Evolutionary conservation across 371 early-diverging fungal species (phyloP).

Genomic region (Dipsacomyces acuminosporus): DNA sequence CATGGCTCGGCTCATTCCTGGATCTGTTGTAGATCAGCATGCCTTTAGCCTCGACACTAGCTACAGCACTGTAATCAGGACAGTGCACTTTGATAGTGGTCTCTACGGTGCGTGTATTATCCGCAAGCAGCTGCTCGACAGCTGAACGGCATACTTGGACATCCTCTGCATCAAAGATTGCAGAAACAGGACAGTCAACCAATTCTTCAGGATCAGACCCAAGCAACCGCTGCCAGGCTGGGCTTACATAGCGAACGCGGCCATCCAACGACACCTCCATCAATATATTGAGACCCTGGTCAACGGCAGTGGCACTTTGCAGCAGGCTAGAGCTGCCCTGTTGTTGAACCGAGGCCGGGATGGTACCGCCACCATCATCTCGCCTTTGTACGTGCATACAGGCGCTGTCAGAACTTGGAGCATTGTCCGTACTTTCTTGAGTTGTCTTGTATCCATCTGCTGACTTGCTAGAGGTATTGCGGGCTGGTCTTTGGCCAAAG

Average conservation of each 20-base stretch:
- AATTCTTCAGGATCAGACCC: conserved; percentile 26
- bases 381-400: too few species aligned
- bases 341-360: background rate
- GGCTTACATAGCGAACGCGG: conserved; percentile 43
- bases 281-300: conserved; percentile 40
- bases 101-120: conserved; percentile 72
- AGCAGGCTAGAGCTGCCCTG: background rate
- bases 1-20: conserved; percentile 65
- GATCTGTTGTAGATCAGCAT: conserved; percentile 80
- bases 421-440: too few species aligned
- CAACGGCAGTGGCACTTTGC: conserved; percentile 9
- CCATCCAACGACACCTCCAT: conserved; percentile 41
- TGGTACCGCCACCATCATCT: too few species aligned
- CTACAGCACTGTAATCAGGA: conserved; percentile 22
- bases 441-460: too few species aligned
- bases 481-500: too few species aligned
- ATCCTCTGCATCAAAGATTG: conserved; percentile 49
- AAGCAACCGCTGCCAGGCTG: conserved; percentile 29
- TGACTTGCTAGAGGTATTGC: too few species aligned
- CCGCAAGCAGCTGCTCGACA: conserved; percentile 59
- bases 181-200: conserved; percentile 28
- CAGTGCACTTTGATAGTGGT: conserved; percentile 62
- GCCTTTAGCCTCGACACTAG: conserved; percentile 81
- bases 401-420: too few species aligned
- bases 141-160: conserved; percentile 62